Evolutionary conservation across 2,329 filamentous ascomycete genomes (phyloP), one percentile per base, ranked within the genome.

Genomic region (Diaporthe helianthi): DNA sequence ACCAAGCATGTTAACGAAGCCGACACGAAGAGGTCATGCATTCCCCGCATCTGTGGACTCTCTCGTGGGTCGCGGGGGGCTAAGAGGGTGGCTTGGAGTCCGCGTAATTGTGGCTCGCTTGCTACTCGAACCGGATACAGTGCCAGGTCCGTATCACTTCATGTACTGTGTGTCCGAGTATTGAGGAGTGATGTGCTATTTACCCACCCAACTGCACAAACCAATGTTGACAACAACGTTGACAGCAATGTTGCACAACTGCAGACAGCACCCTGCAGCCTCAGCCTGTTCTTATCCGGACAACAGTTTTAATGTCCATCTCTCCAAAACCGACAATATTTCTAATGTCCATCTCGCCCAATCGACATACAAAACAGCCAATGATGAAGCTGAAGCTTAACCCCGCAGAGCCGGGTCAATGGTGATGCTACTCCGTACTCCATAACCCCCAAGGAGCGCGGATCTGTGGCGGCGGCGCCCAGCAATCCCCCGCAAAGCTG

Each of bases 381-480:
- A 54, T 65, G n/a, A 58, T 63, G 26, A 22, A 52, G n/a, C 22
- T 53, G 69, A 61, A 60, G 52, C 38, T 17, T 60, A 38, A 53
- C 69, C 69, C 69, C 69, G 60, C 69, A 71, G 38, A 41, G 38
- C 15, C 46, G 36, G 58, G 49, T 55, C 13, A 53, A 26, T 67
- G 65, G 33, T 54, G 47, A 61, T 51, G 38, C 24, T 66, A 69
- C 33, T 36, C 41, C 66, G 26, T 65, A 38, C 33, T 36, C 41
- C 66, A 36, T 69, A n/a, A n/a, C n/a, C n/a, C n/a, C n/a, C n/a
- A n/a, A n/a, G 66, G 55, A 46, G 60, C 41, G 58, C 24, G 26
- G 31, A 64, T 54, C 26, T 29, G n/a, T 24, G 49, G 55, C 52
- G 24, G 36, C 9, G n/a, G 26, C 17, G 53, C 52, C 49, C 31